Evolutionary conservation across 2,329 filamentous ascomycete species (phyloP), one percentile per base, ranked within the genome.

Genomic region (Diplodia intermedia): DNA sequence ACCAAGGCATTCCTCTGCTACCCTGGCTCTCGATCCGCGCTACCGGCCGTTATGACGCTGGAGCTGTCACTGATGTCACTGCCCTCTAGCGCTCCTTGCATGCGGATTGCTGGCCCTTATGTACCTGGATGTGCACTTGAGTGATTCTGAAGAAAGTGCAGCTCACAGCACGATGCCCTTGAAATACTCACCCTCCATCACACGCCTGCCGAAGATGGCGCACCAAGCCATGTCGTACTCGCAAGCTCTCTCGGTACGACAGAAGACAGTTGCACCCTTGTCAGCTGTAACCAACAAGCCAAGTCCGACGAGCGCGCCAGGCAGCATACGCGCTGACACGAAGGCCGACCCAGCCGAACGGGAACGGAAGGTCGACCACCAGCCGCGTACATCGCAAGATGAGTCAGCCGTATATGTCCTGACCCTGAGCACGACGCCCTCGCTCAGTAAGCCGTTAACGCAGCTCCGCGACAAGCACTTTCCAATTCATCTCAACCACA

Each of bases 351-450:
- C 43, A 20, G 5, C 31, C 20, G 31, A 9, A 26, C 31, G 61
- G 20, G 6, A 23, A 26, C 65, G 65, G 3, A 69, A 72, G 4
- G 63, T 70, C 3, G 71, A 74, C 50, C 74, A 78, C 65, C 72
- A 68, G 20, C 79, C 79, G 5, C 69, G 68, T 2, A 61, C 67
- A 3, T 63, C 47, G 33, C 43, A 20, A 12, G 69, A 72, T 3
- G 78, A 81, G 63, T 73, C 78, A 20, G 60, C 72, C 33, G 78
- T 82, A 68, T 83, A 83, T 70, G 77, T 82, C 14, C 73, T 83
- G 8, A 83, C 81, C 4, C 73, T 83, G 8, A 74, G 76, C 53
- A 78, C 80, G 11, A 79, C 80, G 36, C 72, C 77, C 14, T 74
- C 73, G 5, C 75, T 82, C 62, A 76, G 80, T 18, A 70, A 75